These are phyloP conservation scores for Rubia yunnanensis DNA, from an alignment of 257 asterid genomes.

Conservation along the genomic window DNA sequence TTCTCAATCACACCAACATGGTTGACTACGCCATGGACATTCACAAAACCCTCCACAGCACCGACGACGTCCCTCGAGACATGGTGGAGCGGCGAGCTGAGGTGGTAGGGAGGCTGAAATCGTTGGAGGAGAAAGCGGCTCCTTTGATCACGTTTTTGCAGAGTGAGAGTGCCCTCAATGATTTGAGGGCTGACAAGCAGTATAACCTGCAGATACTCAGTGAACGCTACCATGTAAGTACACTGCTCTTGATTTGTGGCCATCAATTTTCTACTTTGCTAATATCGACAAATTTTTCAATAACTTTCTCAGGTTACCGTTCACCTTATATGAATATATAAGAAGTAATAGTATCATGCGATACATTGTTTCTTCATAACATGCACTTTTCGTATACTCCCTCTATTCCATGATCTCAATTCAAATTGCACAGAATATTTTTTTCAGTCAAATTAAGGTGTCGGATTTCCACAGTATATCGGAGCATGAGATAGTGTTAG, in stretches of 20 bases:
- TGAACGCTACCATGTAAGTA: constrained; percentile 81
- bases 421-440: too few relatives aligned
- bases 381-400: too few relatives aligned
- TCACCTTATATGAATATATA: too few relatives aligned
- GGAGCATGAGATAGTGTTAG: too few relatives aligned
- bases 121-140: constrained; percentile 86
- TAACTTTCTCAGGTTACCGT: too few relatives aligned
- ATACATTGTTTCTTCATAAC: too few relatives aligned
- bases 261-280: not conserved
- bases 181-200: constrained; percentile 88
- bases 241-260: not conserved
- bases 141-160: constrained; percentile 73
- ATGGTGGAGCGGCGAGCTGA: constrained; percentile 94
- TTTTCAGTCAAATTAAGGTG: too few relatives aligned
- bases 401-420: too few relatives aligned
- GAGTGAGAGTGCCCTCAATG: constrained; percentile 83
- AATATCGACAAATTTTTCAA: too few relatives aligned
- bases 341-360: too few relatives aligned
- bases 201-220: constrained; percentile 82
- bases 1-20: constrained; percentile 85
- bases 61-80: constrained; percentile 93
- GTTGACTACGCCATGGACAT: constrained; percentile 98
- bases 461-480: too few relatives aligned
- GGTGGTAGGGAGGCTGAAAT: constrained; percentile 85
- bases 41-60: constrained; percentile 69